A percentile compares a stretch with the other conserved stretches of the same genome.
Evolutionary conservation across 306 rosid species (phyloP).

Genomic region (Canavalia ensiformis): DNA sequence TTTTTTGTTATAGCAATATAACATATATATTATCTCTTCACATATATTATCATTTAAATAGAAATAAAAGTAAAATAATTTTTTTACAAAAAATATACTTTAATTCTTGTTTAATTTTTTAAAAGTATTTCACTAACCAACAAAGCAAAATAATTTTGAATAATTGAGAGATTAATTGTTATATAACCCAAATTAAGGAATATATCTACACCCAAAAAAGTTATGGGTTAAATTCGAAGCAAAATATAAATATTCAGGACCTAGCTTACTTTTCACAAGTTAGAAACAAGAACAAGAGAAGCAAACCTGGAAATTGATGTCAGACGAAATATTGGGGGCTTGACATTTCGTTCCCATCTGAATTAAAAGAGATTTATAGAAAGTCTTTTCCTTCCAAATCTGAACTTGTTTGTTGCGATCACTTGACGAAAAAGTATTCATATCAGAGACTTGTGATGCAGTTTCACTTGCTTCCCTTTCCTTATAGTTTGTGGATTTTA

Average conservation of each 20-base stretch:
- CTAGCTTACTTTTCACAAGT: too few relatives aligned
- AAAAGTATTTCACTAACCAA: too few relatives aligned
- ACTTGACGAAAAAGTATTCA: background rate
- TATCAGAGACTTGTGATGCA: background rate
- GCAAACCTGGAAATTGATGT: conserved; percentile 10
- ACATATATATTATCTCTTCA: too few relatives aligned
- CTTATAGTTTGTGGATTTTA: background rate
- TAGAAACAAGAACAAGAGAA: background rate
- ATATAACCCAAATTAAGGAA: too few relatives aligned
- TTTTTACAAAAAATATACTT: too few relatives aligned
- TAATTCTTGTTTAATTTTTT: too few relatives aligned
- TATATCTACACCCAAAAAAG: too few relatives aligned
- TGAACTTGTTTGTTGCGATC: background rate
- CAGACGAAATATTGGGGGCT: background rate
- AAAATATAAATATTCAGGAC: background rate
- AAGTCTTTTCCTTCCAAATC: background rate
- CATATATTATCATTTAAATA: too few relatives aligned
- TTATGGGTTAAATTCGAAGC: background rate
- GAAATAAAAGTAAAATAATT: too few relatives aligned
- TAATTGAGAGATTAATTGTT: too few relatives aligned
- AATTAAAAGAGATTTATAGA: conserved; percentile 8
- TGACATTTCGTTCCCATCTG: conserved; percentile 21
- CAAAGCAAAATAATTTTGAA: too few relatives aligned
- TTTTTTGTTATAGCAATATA: too few relatives aligned
- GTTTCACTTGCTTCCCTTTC: background rate